A percentile compares a stretch with the other conserved stretches of the same genome.
phyloP scores from a whole-genome alignment of 805 yeast species.

The Cyberlindnera maclurae region DNA sequence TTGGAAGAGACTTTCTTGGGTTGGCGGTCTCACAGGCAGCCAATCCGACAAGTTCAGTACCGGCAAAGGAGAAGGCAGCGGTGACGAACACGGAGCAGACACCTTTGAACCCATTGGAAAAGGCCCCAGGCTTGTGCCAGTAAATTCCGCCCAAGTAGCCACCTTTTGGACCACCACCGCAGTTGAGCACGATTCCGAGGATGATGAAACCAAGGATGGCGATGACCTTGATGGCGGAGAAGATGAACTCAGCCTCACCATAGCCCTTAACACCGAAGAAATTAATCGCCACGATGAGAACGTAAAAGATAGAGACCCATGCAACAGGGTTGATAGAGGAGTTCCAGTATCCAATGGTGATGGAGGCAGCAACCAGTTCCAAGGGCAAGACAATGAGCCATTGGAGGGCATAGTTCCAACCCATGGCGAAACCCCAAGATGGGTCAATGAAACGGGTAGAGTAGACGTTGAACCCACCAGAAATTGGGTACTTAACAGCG shows the following conservation, averaged over 20 bases:
- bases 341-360: conserved; percentile 46
- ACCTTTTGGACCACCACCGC: conserved; percentile 51
- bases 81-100: conserved; percentile 51
- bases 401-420: conserved; percentile 49
- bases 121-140: conserved; percentile 58
- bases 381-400: conserved; percentile 44
- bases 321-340: conserved; percentile 37
- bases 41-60: conserved; percentile 53
- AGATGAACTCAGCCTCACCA: conserved; percentile 45
- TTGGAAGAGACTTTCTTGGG: conserved; percentile 43
- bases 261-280: conserved; percentile 47
- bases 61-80: conserved; percentile 64
- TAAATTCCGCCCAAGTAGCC: conserved; percentile 38
- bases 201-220: conserved; percentile 59
- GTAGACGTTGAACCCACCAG: conserved; percentile 57
- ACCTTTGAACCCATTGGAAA: conserved; percentile 46
- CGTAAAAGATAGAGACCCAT: conserved; percentile 43
- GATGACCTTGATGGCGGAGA: conserved; percentile 65
- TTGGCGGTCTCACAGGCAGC: conserved; percentile 42
- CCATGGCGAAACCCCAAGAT: conserved; percentile 56
- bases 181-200: conserved; percentile 46
- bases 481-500: conserved; percentile 59
- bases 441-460: conserved; percentile 50
- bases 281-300: conserved; percentile 38
- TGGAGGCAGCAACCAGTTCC: conserved; percentile 47